Evolutionary conservation across 2,329 filamentous ascomycete genomes (phyloP), one percentile per base, ranked within the genome.

Genomic region (Fusarium hostae): DNA sequence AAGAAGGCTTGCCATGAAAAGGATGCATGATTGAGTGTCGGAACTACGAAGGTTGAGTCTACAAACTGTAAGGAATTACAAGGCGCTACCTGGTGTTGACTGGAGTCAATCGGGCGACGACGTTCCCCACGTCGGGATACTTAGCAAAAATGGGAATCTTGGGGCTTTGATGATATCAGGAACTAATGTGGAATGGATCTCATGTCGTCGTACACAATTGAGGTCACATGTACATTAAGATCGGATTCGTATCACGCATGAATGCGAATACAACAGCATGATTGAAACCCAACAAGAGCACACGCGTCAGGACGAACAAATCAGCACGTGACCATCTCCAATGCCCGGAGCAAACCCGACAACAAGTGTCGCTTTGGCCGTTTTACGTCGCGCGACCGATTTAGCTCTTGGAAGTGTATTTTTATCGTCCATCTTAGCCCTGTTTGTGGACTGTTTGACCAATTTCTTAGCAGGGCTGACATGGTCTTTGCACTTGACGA

Each of bases 1-100:
- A 63, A 75, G 37, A 75, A 72, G 40, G 72, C 37, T 16, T 75
- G 72, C 10, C 44, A 51, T 6, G 57, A 71, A 44, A 65, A 73
- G n/a, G 65, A 68, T 16, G 59, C 64, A 10, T 68, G 18, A 68
- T 39, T 22, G 26, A 9, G 5, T n/a, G 30, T 45, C 6, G 6
- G 8, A 40, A 9, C 7, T 40, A 13, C 20, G 39, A n/a, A n/a
- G 37, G 20, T 12, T 13, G 15, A n/a, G 37, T 35, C 12, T 34
- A 35, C 6, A 10, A 22, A n/a, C 22, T 45, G 28, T n/a, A 40
- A 40, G 16, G 37, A 43, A 28, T 35, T 44, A 9, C 9, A 35
- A 6, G 44, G 45, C 12, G 22, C 24, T 30, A 32, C 15, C 18
- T 37, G 58, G 50, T 28, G 39, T 45, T 58, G 8, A 24, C 39